Conservation (phyloP, 352 stramenopile species). For the Phytophthora rubi region DNA sequence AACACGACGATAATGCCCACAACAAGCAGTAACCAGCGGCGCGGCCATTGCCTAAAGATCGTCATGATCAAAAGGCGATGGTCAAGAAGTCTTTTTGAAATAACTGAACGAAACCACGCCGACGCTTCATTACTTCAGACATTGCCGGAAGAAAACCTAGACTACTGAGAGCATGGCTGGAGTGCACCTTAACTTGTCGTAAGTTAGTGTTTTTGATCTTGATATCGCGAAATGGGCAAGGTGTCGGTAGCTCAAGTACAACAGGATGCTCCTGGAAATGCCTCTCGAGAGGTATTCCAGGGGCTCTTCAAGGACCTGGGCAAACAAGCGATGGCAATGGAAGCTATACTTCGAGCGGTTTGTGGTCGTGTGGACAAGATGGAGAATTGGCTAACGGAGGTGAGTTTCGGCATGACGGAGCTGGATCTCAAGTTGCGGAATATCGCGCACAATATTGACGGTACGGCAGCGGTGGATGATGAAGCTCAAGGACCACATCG, state of each 20-base stretch:
- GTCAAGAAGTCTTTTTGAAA: slow-evolving; percentile 17
- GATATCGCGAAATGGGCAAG: slow-evolving; percentile 36
- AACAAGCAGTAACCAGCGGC: slow-evolving; percentile 1
- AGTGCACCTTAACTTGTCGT: not conserved
- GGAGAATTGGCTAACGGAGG: slow-evolving; percentile 75
- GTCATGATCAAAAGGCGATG: slow-evolving; percentile 18
- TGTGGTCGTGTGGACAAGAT: slow-evolving; percentile 81
- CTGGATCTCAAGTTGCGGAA: slow-evolving; percentile 78
- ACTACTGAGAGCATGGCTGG: not conserved
- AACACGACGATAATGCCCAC: not conserved
- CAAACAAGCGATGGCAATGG: slow-evolving; percentile 79
- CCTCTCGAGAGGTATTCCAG: slow-evolving; percentile 70
- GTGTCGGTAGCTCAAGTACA: slow-evolving; percentile 26
- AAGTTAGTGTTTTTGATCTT: slow-evolving; percentile 8
- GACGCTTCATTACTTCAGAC: slow-evolving; percentile 17
- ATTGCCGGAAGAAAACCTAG: not conserved
- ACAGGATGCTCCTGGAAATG: slow-evolving; percentile 19
- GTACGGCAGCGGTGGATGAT: slow-evolving; percentile 71
- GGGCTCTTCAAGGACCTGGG: slow-evolving; percentile 73
- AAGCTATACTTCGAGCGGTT: slow-evolving; percentile 68
- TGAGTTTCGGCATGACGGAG: slow-evolving; percentile 79
- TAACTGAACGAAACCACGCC: slow-evolving; percentile 20
- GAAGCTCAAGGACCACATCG: slow-evolving; percentile 42
- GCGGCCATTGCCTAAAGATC: slow-evolving; percentile 8
- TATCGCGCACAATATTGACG: slow-evolving; percentile 85